A percentile compares a stretch with the other conserved stretches of the same genome.
Conservation (phyloP, 2,329 filamentous ascomycete species). For the Ophiobolus disseminans region DNA sequence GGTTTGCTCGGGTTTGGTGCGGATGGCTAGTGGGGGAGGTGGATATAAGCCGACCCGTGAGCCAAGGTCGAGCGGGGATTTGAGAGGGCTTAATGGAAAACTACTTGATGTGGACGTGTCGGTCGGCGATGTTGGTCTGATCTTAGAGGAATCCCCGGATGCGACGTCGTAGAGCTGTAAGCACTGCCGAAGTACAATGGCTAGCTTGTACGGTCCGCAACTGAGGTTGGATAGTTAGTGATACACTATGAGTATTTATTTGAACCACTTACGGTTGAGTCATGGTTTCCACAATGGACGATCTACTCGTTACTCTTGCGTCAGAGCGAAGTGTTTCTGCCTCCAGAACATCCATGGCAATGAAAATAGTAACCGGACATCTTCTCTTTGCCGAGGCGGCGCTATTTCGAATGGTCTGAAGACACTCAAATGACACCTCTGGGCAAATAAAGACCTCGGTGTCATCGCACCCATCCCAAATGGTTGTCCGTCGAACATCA, state of each 20-base stretch:
- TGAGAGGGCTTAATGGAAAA: neutral
- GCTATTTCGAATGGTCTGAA: constrained; percentile 21
- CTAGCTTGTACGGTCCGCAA: constrained; percentile 35
- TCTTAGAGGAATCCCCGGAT: constrained; percentile 2
- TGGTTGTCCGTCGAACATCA: constrained; percentile 16
- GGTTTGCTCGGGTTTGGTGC: neutral
- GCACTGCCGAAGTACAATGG: constrained; percentile 25
- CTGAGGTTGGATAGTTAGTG: constrained; percentile 14
- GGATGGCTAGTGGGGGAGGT: constrained; percentile 1
- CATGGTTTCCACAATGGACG: constrained; percentile 34
- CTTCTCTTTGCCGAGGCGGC: constrained; percentile 1
- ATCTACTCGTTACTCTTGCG: constrained; percentile 24
- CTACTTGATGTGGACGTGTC: neutral
- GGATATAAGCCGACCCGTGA: neutral
- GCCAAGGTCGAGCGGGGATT: neutral
- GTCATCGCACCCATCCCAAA: constrained; percentile 20
- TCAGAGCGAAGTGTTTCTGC: constrained; percentile 36
- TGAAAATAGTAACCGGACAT: constrained; percentile 30
- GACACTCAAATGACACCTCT: constrained; percentile 32
- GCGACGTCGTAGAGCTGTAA: constrained; percentile 24
- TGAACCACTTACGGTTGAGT: constrained; percentile 34
- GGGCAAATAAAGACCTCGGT: constrained; percentile 35
- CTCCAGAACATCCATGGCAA: constrained; percentile 35
- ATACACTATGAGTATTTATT: neutral
- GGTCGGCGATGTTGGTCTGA: neutral